Evolutionary conservation across 345 rosid genomes (phyloP), one percentile per base, ranked within the genome.

Genomic region (Abelmoschus esculentus): DNA sequence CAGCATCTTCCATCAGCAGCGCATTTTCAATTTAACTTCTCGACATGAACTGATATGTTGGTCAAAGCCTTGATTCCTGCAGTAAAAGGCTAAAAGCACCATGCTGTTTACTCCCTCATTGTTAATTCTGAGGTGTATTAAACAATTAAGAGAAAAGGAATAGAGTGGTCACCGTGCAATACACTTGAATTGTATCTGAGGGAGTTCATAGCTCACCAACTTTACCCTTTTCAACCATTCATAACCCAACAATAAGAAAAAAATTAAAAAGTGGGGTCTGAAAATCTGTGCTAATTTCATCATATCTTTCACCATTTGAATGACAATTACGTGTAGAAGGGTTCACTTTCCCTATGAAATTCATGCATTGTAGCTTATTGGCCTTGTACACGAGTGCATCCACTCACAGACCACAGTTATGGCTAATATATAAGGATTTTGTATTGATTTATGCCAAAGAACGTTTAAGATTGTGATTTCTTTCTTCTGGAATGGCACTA

Each of bases 251-350:
- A 66, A 73, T 13, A 29, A 38, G 17, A 11, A 40, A 60, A n/a
- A 31, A 65, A 3, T 17, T 53, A 34, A 50, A 2, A 69, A 18
- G 86, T 75, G 80, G 84, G 84, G 80, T 67, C 78, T 61, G 12
- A 14, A 80, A 53, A 76, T 82, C 82, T 71, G 66, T 73, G 81
- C 83, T 82, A 76, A 76, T 81, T 83, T 83, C 86, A 81, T 85
- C 86, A 64, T 77, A 83, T 85, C 83, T 79, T 79, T 79, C 75
- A 74, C 78, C 74, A 13, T 80, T 82, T 85, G 84, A 73, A 79
- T 69, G 73, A 75, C 36, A 69, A 67, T 75, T 74, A 77, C 81
- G 68, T 74, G 62, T 44, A 17, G 47, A 74, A 61, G 54, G 71
- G 73, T 74, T 80, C 76, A 47, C 29, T 75, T 75, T 52, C 76